Percentiles rank a stretch among this genome's conserved stretches.
phyloP scores from a whole-genome alignment of 2,329 filamentous ascomycete species.

The Cladosporium velox region DNA sequence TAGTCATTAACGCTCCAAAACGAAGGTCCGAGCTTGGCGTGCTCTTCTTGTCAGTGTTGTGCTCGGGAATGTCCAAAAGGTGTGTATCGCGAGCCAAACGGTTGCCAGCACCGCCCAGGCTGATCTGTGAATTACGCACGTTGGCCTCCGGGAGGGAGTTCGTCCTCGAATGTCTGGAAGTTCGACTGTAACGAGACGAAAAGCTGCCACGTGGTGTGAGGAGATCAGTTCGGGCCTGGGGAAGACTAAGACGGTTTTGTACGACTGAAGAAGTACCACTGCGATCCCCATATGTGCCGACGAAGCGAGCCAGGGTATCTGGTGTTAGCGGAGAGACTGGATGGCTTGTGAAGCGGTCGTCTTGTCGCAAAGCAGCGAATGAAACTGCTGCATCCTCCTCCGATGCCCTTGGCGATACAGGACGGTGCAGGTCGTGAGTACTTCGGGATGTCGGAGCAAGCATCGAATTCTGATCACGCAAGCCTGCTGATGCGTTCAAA shows the following conservation, averaged over 20 bases:
- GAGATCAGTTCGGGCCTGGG: background rate
- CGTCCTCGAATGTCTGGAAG: constrained; percentile 34
- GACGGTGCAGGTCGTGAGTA: constrained; percentile 21
- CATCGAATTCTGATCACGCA: constrained; percentile 18
- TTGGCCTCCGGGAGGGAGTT: constrained; percentile 33
- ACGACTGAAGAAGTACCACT: constrained; percentile 38
- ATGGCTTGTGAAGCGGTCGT: constrained; percentile 9
- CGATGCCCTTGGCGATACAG: constrained; percentile 24
- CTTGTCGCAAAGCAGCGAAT: constrained; percentile 1
- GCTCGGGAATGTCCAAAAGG: constrained; percentile 47
- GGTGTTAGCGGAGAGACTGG: constrained; percentile 41
- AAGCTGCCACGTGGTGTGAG: constrained; percentile 24
- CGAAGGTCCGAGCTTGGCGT: constrained; percentile 72
- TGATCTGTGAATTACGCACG: constrained; percentile 27
- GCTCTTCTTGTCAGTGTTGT: constrained; percentile 35
- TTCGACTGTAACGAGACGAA: constrained; percentile 32
- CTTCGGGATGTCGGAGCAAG: constrained; percentile 11
- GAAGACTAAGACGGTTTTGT: constrained; percentile 14
- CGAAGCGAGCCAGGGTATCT: constrained; percentile 56
- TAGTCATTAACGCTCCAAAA: constrained; percentile 79
- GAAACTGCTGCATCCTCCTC: constrained; percentile 6
- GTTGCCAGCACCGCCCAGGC: constrained; percentile 21
- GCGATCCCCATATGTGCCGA: constrained; percentile 53
- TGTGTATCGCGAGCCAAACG: constrained; percentile 57
- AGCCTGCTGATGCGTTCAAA: constrained; percentile 20